Evolutionary conservation across 2,329 filamentous ascomycete species (phyloP).

Genomic region (Fusarium sp.): DNA sequence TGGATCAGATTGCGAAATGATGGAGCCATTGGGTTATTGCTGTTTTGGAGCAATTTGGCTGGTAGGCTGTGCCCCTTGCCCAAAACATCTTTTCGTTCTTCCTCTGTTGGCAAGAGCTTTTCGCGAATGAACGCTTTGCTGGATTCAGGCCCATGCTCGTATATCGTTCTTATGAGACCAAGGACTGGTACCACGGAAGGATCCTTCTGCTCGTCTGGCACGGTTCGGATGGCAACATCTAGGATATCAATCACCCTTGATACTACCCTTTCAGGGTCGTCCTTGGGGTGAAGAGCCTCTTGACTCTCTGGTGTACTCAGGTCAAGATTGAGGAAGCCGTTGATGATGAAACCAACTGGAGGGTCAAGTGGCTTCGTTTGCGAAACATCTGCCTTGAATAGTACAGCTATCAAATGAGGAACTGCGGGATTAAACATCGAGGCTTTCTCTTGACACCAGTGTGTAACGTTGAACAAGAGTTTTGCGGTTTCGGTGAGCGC

Average conservation of each 20-base stretch:
- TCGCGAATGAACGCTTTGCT: slow-evolving; percentile 72
- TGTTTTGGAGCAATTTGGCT: slow-evolving; percentile 81
- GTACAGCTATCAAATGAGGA: slow-evolving; percentile 76
- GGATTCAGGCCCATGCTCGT: slow-evolving; percentile 73
- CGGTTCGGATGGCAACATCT: slow-evolving; percentile 71
- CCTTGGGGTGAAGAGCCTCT: slow-evolving; percentile 74
- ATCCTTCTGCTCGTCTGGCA: slow-evolving; percentile 79
- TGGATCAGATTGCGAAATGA: slow-evolving; percentile 81
- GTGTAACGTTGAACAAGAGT: slow-evolving; percentile 88
- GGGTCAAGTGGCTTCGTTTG: slow-evolving; percentile 77
- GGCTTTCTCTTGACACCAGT: slow-evolving; percentile 74
- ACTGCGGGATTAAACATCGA: slow-evolving; percentile 75
- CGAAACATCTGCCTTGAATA: slow-evolving; percentile 70
- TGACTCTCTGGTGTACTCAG: slow-evolving; percentile 67
- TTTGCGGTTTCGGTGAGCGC: slow-evolving; percentile 88
- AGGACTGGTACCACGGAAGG: slow-evolving; percentile 77
- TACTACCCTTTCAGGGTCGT: slow-evolving; percentile 69
- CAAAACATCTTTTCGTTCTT: slow-evolving; percentile 81
- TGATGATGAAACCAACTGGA: slow-evolving; percentile 78
- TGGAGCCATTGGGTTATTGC: slow-evolving; percentile 77
- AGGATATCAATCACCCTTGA: slow-evolving; percentile 78
- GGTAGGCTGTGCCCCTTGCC: slow-evolving; percentile 81
- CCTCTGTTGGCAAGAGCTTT: slow-evolving; percentile 79
- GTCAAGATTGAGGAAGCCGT: slow-evolving; percentile 84
- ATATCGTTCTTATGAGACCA: slow-evolving; percentile 78